Evolutionary conservation across 73 alveolate species (phyloP), one percentile per base, ranked within the genome.

Genomic region (Tetrahymena borealis): DNA sequence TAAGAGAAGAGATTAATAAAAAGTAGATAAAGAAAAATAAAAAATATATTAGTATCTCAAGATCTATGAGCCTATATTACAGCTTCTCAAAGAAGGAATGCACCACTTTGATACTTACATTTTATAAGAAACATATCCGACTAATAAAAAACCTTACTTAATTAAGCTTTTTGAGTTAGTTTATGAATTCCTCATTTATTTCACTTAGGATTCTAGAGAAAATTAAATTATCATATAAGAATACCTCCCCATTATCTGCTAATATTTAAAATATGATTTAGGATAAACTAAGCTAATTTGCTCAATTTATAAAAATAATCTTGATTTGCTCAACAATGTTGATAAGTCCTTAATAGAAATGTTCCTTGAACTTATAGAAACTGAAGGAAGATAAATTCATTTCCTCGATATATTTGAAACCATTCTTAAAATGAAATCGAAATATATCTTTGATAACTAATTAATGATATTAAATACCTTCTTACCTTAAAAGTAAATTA

Each of bases 401-500:
- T 93, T 85, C 37, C 39, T 93, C 31, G 78, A 93, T n/a, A 90
- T 93, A 28, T 85, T 93, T 35, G 91, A 93, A 32, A 39, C 92
- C 40, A 79, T 93, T 16, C 60, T 93, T 28, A 79, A 38, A 12
- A 79, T 79, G 38, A 33, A 93, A 79, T 15, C 38, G 13, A 93
- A 38, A 35, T 93, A 93, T 39, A 79, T 93, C 8, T 93, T 93
- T 40, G 95, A 93, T 18, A 93, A 93, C 79, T 37, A 93, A 93
- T 33, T 93, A 11, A 35, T 93, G 12, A 42, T 93, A 15, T 36
- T 60, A 85, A 93, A 93, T 90, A 42, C 92, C 31, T 37, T 93
- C 31, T 39, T 93, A 11, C 95, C 95, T 0, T 24, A 38, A 31
- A 60, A 60, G 85, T 60, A 60, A 39, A 60, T 60, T 60, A n/a